phyloP scores from a whole-genome alignment of 345 rosid species.

The Noccaea caerulescens region DNA sequence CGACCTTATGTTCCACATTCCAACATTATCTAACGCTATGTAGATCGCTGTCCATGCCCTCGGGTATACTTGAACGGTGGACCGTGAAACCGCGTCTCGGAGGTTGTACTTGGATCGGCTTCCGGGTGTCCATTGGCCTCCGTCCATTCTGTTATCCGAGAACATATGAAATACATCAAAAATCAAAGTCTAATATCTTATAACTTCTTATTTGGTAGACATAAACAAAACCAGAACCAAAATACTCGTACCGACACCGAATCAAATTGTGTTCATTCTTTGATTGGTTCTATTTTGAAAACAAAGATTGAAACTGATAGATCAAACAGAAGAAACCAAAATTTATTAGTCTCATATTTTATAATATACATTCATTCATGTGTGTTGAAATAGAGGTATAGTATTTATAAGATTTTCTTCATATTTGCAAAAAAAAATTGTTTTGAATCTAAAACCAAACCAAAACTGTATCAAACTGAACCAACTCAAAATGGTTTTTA shows the following conservation, averaged over 20 bases:
- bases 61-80: conserved; percentile 88
- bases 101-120: conserved; percentile 75
- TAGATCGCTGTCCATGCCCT: conserved; percentile 87
- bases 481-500: not conserved
- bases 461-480: not conserved
- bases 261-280: not conserved
- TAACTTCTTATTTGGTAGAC: too few relatives aligned
- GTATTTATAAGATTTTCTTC: too few relatives aligned
- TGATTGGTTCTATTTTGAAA: not conserved
- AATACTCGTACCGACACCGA: not conserved
- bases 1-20: conserved; percentile 97
- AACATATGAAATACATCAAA: conserved; percentile 20
- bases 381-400: too few relatives aligned
- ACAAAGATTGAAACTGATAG: too few relatives aligned
- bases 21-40: conserved; percentile 88
- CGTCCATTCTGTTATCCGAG: conserved; percentile 71
- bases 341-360: too few relatives aligned
- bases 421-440: too few relatives aligned
- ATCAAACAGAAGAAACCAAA: not conserved
- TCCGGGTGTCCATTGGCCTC: conserved; percentile 85
- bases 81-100: conserved; percentile 76
- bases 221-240: not conserved
- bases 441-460: not conserved
- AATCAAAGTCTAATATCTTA: not conserved
- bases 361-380: too few relatives aligned